These are phyloP conservation scores for Colletotrichum truncatum DNA, from an alignment of 2,329 filamentous ascomycete genomes.

Conservation along the genomic window DNA sequence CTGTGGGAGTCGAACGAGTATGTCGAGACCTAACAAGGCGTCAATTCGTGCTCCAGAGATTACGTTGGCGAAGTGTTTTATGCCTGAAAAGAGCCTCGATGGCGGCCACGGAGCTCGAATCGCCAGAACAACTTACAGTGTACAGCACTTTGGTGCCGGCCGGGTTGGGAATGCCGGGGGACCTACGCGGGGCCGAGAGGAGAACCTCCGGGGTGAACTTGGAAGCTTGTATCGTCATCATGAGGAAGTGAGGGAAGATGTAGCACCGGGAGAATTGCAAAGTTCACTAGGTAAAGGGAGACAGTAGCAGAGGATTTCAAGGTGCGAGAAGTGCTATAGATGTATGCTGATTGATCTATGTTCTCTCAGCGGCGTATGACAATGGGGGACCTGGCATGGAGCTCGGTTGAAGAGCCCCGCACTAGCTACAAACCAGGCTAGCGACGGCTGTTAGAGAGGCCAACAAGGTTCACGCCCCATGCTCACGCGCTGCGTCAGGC, in stretches of 20 bases:
- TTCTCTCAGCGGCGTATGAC: not conserved
- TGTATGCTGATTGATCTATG: not conserved
- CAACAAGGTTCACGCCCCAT: slow-evolving; percentile 24
- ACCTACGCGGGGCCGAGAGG: slow-evolving; percentile 78
- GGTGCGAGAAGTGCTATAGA: not conserved
- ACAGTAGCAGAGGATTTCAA: not conserved
- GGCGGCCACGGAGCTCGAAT: not conserved
- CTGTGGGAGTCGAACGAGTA: slow-evolving; percentile 84
- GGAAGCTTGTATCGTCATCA: slow-evolving; percentile 75
- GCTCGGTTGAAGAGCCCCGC: slow-evolving; percentile 27
- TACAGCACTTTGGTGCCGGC: slow-evolving; percentile 72
- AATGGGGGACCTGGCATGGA: slow-evolving; percentile 16
- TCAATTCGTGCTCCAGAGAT: not conserved
- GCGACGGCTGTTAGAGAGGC: slow-evolving; percentile 17
- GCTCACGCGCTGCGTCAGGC: slow-evolving; percentile 4
- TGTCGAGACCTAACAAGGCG: slow-evolving; percentile 65
- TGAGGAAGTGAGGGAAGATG: slow-evolving; percentile 4
- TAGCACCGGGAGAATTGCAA: not conserved
- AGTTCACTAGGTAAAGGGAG: not conserved
- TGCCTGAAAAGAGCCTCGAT: no score
- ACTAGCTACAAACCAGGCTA: slow-evolving; percentile 28
- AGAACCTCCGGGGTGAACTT: slow-evolving; percentile 83
- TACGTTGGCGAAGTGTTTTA: no score
- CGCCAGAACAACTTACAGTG: slow-evolving; percentile 52
- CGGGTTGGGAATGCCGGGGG: slow-evolving; percentile 74